Conservation (phyloP, 1,284 basidiomycete genomes). For the Sporisorium scitamineum region DNA sequence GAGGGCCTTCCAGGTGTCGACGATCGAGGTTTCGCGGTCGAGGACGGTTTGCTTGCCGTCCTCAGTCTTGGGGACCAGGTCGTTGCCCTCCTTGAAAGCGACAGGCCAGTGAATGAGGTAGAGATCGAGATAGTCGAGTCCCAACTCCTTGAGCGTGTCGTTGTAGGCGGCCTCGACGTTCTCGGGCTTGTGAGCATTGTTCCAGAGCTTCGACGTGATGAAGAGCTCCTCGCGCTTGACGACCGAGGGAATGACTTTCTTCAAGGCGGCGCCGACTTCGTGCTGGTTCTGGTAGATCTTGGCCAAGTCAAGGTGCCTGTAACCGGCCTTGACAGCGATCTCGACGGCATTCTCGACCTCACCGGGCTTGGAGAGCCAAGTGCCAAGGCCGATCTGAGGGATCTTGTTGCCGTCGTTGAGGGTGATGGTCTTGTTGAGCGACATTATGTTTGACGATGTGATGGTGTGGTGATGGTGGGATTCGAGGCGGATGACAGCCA, state of each 20-base stretch:
- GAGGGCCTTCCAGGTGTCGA: conserved; percentile 85
- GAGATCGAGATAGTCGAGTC: conserved; percentile 70
- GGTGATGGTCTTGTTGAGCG: conserved; percentile 56
- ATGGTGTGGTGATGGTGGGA: not conserved
- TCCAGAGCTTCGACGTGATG: conserved; percentile 75
- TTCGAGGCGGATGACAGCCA: not conserved
- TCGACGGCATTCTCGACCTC: conserved; percentile 79
- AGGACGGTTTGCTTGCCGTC: conserved; percentile 72
- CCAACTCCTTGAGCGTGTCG: conserved; percentile 70
- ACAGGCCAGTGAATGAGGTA: conserved; percentile 89
- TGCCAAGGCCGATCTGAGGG: conserved; percentile 77
- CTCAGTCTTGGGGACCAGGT: conserved; percentile 73
- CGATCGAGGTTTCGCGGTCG: conserved; percentile 76
- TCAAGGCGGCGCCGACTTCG: conserved; percentile 72
- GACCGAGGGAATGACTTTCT: conserved; percentile 68
- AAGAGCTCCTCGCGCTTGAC: conserved; percentile 72
- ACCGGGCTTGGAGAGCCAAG: conserved; percentile 81
- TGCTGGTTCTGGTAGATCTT: conserved; percentile 64
- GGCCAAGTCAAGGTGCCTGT: conserved; percentile 66
- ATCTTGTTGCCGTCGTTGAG: conserved; percentile 68
- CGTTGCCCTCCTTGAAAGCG: conserved; percentile 53
- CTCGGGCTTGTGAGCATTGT: conserved; percentile 74
- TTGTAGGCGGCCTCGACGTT: conserved; percentile 69
- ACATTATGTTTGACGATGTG: conserved; percentile 42
- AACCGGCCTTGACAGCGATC: conserved; percentile 59